Evolutionary conservation across 1,284 basidiomycete genomes (phyloP).

Genomic region (Leccinum subrobustum): DNA sequence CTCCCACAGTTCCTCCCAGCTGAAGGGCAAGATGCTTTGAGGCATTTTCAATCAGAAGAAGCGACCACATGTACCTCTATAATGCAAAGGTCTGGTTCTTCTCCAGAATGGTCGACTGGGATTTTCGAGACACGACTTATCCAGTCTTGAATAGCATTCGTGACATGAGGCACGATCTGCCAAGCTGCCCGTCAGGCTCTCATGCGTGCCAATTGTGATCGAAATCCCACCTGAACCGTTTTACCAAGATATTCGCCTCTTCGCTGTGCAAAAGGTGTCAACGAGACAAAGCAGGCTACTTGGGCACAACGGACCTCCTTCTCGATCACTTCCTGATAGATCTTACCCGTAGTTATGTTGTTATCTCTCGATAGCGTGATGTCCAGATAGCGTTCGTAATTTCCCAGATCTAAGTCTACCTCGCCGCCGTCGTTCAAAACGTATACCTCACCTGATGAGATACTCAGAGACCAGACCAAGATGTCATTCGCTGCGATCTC

Average conservation of each 20-base stretch:
- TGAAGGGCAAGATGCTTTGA: conserved; percentile 32
- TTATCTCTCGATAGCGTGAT: conserved; percentile 94
- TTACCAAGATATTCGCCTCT: conserved; percentile 97
- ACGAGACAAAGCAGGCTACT: conserved; percentile 11
- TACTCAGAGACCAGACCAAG: conserved; percentile 17
- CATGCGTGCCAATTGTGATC: background rate
- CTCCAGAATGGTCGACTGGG: conserved; percentile 92
- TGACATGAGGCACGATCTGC: conserved; percentile 96
- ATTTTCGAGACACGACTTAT: conserved; percentile 93
- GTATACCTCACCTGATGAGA: conserved; percentile 85
- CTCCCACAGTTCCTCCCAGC: conserved; percentile 95
- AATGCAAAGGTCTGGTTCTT: conserved; percentile 96
- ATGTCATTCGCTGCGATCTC: conserved; percentile 33
- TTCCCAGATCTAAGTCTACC: conserved; percentile 96
- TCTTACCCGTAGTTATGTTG: conserved; percentile 99
- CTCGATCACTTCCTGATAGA: conserved; percentile 96
- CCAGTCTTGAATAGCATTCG: conserved; percentile 98
- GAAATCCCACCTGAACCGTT: conserved; percentile 77
- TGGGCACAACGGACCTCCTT: conserved; percentile 72
- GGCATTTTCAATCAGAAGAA: background rate
- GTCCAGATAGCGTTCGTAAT: conserved; percentile 97
- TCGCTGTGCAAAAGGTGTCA: conserved; percentile 51
- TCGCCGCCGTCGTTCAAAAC: conserved; percentile 99
- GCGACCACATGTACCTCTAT: conserved; percentile 65
- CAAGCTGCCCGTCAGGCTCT: conserved; percentile 6